Percentiles rank a stretch among this genome's conserved stretches.
Conservation (phyloP, 129 eudicot species). For the Mikania micrantha region DNA sequence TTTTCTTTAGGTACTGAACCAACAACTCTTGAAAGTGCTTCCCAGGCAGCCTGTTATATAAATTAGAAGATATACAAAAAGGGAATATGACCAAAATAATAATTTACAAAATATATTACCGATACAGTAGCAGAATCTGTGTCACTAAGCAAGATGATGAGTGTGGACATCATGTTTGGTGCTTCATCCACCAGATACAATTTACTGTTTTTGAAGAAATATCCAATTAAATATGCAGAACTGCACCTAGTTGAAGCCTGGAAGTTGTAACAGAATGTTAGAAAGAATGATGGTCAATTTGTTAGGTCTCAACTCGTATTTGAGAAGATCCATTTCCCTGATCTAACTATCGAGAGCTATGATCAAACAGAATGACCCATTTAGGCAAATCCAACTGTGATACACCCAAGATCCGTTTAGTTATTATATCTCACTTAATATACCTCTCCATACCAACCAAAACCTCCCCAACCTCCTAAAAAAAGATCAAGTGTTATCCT, state of each 20-base stretch:
- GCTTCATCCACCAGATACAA: slow-evolving; percentile 92
- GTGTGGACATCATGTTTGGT: slow-evolving; percentile 81
- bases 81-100: neutral
- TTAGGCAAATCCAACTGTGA: neutral
- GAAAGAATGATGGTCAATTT: neutral
- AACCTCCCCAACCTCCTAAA: neutral
- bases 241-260: slow-evolving; percentile 81
- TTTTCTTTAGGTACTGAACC: slow-evolving; percentile 87
- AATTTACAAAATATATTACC: slow-evolving; percentile 34
- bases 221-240: slow-evolving; percentile 78
- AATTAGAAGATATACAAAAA: neutral
- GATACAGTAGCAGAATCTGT: slow-evolving; percentile 66
- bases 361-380: neutral
- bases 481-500: neutral
- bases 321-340: neutral
- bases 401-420: neutral
- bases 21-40: slow-evolving; percentile 82
- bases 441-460: neutral
- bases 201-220: slow-evolving; percentile 90
- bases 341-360: neutral
- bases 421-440: neutral
- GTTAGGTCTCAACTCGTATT: neutral
- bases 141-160: slow-evolving; percentile 83
- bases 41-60: slow-evolving; percentile 78
- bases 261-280: slow-evolving; percentile 20